phyloP scores from a whole-genome alignment of 106 monocot species.

The Ottelia alismoides region DNA sequence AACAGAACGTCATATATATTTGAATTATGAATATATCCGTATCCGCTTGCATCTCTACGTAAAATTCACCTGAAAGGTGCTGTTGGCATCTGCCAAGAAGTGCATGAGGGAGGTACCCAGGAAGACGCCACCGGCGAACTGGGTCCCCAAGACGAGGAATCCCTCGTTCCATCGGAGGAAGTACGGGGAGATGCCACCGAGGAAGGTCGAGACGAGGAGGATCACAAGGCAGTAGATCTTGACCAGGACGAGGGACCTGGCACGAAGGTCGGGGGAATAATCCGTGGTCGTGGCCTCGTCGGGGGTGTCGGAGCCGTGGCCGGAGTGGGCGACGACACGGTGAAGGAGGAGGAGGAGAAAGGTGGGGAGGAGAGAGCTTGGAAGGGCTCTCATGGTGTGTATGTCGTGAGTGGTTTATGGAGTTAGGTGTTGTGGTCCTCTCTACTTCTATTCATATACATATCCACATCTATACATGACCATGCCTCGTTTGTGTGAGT shows the following conservation, averaged over 20 bases:
- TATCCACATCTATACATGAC: neutral
- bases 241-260: slow-evolving; percentile 25
- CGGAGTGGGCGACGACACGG: slow-evolving; percentile 5
- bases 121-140: slow-evolving; percentile 68
- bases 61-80: slow-evolving; percentile 23
- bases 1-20: too few relatives aligned
- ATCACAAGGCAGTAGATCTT: slow-evolving; percentile 58
- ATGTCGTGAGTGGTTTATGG: too few relatives aligned
- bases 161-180: slow-evolving; percentile 66
- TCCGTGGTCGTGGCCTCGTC: neutral
- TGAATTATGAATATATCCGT: too few relatives aligned
- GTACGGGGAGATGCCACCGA: slow-evolving; percentile 58
- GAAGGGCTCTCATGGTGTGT: too few relatives aligned
- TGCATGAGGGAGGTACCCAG: slow-evolving; percentile 57
- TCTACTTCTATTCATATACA: neutral
- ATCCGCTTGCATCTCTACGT: too few relatives aligned
- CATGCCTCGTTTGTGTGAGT: too few relatives aligned
- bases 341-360: slow-evolving; percentile 4
- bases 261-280: neutral
- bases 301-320: neutral
- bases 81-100: slow-evolving; percentile 42
- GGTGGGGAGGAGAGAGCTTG: too few relatives aligned
- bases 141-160: slow-evolving; percentile 57
- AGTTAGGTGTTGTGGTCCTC: too few relatives aligned
- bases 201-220: slow-evolving; percentile 42